Base-by-base conservation (phyloP, 1,284 basidiomycete genomes). In the Naganishia albida region DNA sequence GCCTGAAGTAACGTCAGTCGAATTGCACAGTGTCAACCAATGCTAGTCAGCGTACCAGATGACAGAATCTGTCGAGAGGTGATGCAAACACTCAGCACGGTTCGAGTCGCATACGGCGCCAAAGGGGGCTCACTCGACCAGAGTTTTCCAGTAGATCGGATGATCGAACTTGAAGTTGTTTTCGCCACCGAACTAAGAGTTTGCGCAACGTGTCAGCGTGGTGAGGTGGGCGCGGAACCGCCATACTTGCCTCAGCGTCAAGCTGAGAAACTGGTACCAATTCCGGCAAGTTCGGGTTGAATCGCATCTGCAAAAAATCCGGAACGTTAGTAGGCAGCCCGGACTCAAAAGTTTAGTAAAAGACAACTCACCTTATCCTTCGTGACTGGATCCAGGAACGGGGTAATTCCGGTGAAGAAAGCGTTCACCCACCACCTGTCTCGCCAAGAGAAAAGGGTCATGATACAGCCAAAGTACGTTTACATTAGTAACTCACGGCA, bases 301-400 rank as follows among this genome's bases (percentile, higher is more conserved):
- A 94, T 38, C 87, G 86, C 85, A 92, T 90, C 88, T 89, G 65
- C 34, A 62, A 3, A 12, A 30, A 39, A 43, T 13, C 26, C 39
- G 20, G 13, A 40, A 48, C 26, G 62, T 25, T 15, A 28, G 30
- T 7, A 52, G 23, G n/a, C 44, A 67, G 48, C 28, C 15, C 15
- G 1, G 40, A 30, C 34, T 18, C 38, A 40, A 43, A 50, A 18
- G 30, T 48, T 46, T 25, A 38, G 62, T 40, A 8, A 57, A 62
- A 42, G 34, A 12, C 28, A 20, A 50, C 82, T 48, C 63, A 89
- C 88, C 85, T 95, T 95, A 72, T 92, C 90, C 62, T 89, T 84
- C 0, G 93, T 95, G 49, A 93, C 85, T 6, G 92, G 92, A 76
- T 95, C 93, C 66, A 96, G 78, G 81, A 95, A 93, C 0, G 92